Percentiles rank a stretch among this genome's conserved stretches.
These are phyloP conservation scores for Macroventuria anomochaeta DNA, from an alignment of 2,329 filamentous ascomycete genomes.

Conservation along the genomic window DNA sequence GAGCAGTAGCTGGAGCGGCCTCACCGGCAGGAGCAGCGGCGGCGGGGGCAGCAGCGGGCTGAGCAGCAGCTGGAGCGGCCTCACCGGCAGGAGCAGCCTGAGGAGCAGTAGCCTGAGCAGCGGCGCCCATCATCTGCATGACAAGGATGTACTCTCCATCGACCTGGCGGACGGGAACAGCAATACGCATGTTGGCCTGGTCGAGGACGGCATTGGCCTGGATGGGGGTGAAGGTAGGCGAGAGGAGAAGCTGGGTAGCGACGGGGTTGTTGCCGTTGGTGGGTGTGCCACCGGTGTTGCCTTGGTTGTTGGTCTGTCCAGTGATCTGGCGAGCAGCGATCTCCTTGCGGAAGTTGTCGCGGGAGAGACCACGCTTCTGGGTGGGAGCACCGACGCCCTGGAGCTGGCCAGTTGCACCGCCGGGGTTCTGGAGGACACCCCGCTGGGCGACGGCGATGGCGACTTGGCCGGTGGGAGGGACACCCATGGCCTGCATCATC, in stretches of 20 bases:
- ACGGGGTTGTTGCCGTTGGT: conserved; percentile 44
- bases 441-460: conserved; percentile 47
- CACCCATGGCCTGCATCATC: conserved; percentile 45
- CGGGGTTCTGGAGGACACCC: conserved; percentile 45
- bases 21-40: not conserved
- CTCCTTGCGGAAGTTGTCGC: conserved; percentile 33
- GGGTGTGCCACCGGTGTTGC: conserved; percentile 28
- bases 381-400: conserved; percentile 27
- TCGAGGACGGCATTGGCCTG: conserved; percentile 45
- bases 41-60: conserved; percentile 8
- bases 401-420: conserved; percentile 44
- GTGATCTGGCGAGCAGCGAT: conserved; percentile 29
- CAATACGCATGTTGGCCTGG: conserved; percentile 45
- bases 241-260: conserved; percentile 42
- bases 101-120: conserved; percentile 17
- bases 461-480: conserved; percentile 41
- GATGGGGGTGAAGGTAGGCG: conserved; percentile 47
- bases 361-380: conserved; percentile 28
- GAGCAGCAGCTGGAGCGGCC: conserved; percentile 16
- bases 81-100: conserved; percentile 2
- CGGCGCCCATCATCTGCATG: conserved; percentile 37
- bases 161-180: conserved; percentile 44
- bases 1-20: not conserved
- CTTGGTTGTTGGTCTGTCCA: conserved; percentile 14
- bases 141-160: conserved; percentile 49